These are phyloP conservation scores for California macrophylla DNA, from an alignment of 441 rosid genomes.

Conservation along the genomic window DNA sequence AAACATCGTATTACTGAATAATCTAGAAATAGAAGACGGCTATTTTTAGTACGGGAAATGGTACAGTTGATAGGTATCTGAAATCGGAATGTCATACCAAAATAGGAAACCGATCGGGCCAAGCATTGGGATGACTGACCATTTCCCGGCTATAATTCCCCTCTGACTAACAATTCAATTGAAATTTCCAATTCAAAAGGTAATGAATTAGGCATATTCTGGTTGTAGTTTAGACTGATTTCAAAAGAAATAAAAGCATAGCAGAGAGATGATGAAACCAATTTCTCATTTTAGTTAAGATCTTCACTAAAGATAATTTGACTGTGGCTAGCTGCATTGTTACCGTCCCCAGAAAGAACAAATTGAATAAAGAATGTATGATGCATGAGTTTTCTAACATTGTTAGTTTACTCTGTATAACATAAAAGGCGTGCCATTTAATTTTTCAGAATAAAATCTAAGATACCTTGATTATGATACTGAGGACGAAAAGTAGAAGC, in stretches of 20 bases:
- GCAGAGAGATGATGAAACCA: neutral
- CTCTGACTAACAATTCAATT: neutral
- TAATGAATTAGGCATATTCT: neutral
- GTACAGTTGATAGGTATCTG: too few relatives aligned
- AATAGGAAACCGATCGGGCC: neutral
- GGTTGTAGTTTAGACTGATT: neutral
- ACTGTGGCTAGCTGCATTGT: neutral
- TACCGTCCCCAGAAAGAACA: neutral
- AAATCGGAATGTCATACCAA: neutral
- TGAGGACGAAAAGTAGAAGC: slow-evolving; percentile 34
- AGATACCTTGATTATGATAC: slow-evolving; percentile 55
- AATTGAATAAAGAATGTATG: neutral
- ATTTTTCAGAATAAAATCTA: neutral
- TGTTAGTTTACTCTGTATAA: neutral
- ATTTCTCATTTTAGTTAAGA: neutral
- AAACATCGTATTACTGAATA: neutral
- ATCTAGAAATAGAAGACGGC: neutral
- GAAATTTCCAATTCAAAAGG: neutral
- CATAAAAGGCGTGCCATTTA: neutral
- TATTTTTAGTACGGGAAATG: neutral
- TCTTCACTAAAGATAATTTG: neutral
- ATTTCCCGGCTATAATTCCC: neutral
- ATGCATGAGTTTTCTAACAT: neutral
- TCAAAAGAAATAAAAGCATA: neutral
- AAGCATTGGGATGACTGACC: neutral